Evolutionary conservation across 495 filamentous ascomycete species (phyloP).

Genomic region (Hamigera avellanea): DNA sequence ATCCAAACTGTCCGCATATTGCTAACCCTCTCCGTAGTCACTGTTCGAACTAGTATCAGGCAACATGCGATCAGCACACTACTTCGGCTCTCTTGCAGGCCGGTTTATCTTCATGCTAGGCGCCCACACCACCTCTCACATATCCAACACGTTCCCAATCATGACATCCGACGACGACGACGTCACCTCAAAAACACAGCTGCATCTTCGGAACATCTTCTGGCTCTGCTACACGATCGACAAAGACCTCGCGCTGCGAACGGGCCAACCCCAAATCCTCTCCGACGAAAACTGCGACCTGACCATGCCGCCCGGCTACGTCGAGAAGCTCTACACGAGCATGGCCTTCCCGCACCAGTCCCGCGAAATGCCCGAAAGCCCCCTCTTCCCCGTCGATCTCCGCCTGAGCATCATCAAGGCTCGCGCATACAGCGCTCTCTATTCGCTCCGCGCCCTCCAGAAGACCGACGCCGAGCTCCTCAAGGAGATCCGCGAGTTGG

Average conservation of each 20-base stretch:
- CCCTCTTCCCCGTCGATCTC: slow-evolving; percentile 36
- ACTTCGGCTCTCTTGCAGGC: slow-evolving; percentile 28
- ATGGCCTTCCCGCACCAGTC: slow-evolving; percentile 12
- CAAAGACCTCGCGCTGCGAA: slow-evolving; percentile 38
- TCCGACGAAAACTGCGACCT: slow-evolving; percentile 43
- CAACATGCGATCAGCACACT: slow-evolving; percentile 31
- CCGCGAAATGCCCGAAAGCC: slow-evolving; percentile 15
- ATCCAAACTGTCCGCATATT: too few relatives aligned
- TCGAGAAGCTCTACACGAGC: slow-evolving; percentile 19
- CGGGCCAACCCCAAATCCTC: slow-evolving; percentile 39
- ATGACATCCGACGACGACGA: not conserved
- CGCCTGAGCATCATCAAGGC: slow-evolving; percentile 40
- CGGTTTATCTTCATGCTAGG: slow-evolving; percentile 37
- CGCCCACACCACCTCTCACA: slow-evolving; percentile 19
- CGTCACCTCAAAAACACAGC: slow-evolving; percentile 8
- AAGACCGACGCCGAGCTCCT: slow-evolving; percentile 43
- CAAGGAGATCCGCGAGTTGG: slow-evolving; percentile 39
- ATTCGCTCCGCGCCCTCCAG: slow-evolving; percentile 31
- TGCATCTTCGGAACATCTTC: slow-evolving; percentile 37
- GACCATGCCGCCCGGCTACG: slow-evolving; percentile 34
- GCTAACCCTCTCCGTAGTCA: too few relatives aligned
- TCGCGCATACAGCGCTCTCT: slow-evolving; percentile 33
- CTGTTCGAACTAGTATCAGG: slow-evolving; percentile 33
- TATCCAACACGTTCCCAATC: slow-evolving; percentile 3
- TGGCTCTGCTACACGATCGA: slow-evolving; percentile 43